These are phyloP conservation scores for Coniochaeta sp. DNA, from an alignment of 2,329 filamentous ascomycete genomes.

Conservation along the genomic window DNA sequence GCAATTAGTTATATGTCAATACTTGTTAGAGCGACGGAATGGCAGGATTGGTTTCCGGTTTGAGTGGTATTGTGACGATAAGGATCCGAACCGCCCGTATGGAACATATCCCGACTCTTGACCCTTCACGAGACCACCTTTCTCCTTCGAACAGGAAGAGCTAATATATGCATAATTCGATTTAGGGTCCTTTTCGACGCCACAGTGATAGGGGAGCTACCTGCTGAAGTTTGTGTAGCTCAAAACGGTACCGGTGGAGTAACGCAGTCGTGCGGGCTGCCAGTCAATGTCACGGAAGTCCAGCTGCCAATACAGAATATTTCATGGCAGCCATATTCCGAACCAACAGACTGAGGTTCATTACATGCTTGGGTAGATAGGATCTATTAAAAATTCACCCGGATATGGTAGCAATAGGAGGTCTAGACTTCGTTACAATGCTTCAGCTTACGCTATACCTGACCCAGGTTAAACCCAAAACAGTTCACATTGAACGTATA, in stretches of 20 bases:
- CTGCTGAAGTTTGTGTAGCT: constrained; percentile 3
- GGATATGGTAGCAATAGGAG: too few relatives aligned
- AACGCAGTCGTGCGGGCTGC: constrained; percentile 4
- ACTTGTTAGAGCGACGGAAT: constrained; percentile 2
- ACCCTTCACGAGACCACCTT: background rate
- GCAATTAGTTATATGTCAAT: constrained; percentile 4
- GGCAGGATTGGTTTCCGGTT: constrained; percentile 5
- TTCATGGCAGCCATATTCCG: background rate
- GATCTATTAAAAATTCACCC: too few relatives aligned
- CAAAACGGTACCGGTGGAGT: constrained; percentile 1
- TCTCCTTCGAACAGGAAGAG: background rate
- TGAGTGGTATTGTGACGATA: constrained; percentile 4
- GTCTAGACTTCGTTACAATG: too few relatives aligned
- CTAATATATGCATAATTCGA: background rate
- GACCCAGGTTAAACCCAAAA: too few relatives aligned
- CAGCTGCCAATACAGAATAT: constrained; percentile 6
- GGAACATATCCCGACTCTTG: background rate
- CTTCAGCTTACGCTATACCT: too few relatives aligned
- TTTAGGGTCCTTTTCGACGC: constrained; percentile 5
- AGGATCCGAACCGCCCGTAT: background rate
- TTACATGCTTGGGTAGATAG: too few relatives aligned
- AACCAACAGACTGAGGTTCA: background rate
- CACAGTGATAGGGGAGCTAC: constrained; percentile 4
- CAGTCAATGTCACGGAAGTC: background rate
- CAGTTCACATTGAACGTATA: too few relatives aligned